Base-by-base conservation (phyloP, 2,329 filamentous ascomycete genomes). In the Apiospora malaysiana region DNA sequence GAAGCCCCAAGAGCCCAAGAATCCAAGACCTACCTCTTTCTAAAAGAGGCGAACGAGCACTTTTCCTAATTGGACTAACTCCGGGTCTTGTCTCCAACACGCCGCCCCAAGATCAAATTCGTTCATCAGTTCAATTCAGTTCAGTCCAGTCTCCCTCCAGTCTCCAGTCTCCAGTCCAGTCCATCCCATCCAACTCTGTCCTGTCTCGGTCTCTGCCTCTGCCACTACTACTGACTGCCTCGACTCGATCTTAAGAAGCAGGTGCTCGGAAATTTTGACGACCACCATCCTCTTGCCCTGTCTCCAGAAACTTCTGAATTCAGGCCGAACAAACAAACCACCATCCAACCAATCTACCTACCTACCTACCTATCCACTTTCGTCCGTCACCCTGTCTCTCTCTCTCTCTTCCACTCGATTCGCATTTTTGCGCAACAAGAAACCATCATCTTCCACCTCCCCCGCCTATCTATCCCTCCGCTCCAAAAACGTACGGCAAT, bases 11-110 rank as follows among this genome's bases (percentile, higher is more conserved):
- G 18, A 56, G 51, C 9, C 40, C 8, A 14, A 42, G 40, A 42
- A 9, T 16, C 42, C 32, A 32, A 32, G 32, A 32, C 32, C n/a
- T n/a, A n/a, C n/a, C n/a, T n/a, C n/a, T 32, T 32, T 32, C 32
- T 32, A 32, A 23, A 21, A 56, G 23, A 63, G 56, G 27, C 56
- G 56, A 32, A 40, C 32, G 56, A 63, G 56, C 56, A 63, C 56
- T 37, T 63, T 63, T 63, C 56, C 56, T 63, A 40, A 63, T 63
- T 63, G 56, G 56, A 63, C 56, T 63, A 63, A 63, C 56, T 63
- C 56, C 56, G 56, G 56, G 56, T n/a, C 18, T 40, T 21, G 56
- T 63, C 56, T 63, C 56, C 56, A 63, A 63, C 56, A 14, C 32
- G 56, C 27, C 56, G 32, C 51, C 51, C 51, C 4, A 21, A 37